These are phyloP conservation scores for Aspergillus fumigatus DNA, from an alignment of 2,329 filamentous ascomycete species.

Conservation along the genomic window DNA sequence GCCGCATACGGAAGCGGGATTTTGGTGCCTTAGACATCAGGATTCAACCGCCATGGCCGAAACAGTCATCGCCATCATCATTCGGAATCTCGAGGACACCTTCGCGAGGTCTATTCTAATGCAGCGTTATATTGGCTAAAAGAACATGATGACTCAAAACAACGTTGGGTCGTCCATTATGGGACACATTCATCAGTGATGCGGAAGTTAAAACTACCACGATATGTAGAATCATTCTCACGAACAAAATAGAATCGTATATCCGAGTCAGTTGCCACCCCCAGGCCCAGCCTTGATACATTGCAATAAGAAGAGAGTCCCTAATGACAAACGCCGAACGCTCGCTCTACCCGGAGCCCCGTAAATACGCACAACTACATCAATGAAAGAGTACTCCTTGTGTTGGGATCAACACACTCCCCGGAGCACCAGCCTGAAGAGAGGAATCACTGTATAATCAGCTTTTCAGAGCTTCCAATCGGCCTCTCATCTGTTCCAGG, in stretches of 20 bases:
- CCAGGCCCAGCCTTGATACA: slow-evolving; percentile 23
- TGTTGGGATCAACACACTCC: background rate
- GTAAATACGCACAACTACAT: slow-evolving; percentile 2
- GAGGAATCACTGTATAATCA: slow-evolving; percentile 38
- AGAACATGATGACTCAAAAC: background rate
- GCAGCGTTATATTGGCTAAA: background rate
- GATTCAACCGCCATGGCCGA: slow-evolving; percentile 10
- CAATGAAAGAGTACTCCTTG: background rate
- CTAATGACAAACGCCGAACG: slow-evolving; percentile 4
- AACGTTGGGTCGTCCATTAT: background rate
- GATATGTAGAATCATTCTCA: background rate
- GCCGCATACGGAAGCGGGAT: slow-evolving; percentile 14
- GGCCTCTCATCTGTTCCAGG: slow-evolving; percentile 88
- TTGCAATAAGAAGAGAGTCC: slow-evolving; percentile 6
- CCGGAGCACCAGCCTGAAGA: background rate
- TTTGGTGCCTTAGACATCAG: slow-evolving; percentile 6
- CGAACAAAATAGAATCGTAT: background rate
- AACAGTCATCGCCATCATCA: slow-evolving; percentile 4
- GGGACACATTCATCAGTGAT: background rate
- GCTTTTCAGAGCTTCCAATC: slow-evolving; percentile 86
- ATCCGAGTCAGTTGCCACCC: slow-evolving; percentile 1
- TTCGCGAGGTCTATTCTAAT: background rate
- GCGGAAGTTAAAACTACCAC: background rate
- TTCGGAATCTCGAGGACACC: background rate
- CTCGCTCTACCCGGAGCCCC: slow-evolving; percentile 15